These are phyloP conservation scores for Sarcodon aspratus DNA, from an alignment of 768 basidiomycete genomes.

Conservation along the genomic window DNA sequence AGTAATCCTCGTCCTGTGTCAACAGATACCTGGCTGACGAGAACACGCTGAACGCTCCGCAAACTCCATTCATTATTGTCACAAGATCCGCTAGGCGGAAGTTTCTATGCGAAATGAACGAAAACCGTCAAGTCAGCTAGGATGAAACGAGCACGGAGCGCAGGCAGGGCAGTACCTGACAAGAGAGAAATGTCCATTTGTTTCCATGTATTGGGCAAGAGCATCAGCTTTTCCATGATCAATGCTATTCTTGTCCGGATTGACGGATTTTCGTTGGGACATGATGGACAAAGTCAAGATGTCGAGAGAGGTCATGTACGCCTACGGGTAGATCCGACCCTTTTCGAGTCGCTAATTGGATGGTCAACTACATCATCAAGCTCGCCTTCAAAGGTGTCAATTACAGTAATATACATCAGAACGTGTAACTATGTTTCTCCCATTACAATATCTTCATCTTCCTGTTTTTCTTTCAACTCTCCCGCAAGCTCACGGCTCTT, in stretches of 20 bases:
- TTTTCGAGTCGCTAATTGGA: not conserved
- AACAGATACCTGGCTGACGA: slow-evolving; percentile 83
- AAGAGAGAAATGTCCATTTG: slow-evolving; percentile 93
- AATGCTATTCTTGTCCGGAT: slow-evolving; percentile 35
- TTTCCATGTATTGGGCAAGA: slow-evolving; percentile 76
- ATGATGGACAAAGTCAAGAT: slow-evolving; percentile 1
- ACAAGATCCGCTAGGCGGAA: slow-evolving; percentile 97
- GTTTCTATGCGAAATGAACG: slow-evolving; percentile 45
- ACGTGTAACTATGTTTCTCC: slow-evolving; percentile 4
- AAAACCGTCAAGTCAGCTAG: slow-evolving; percentile 1
- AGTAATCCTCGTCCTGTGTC: slow-evolving; percentile 64
- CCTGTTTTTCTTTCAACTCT: slow-evolving; percentile 22
- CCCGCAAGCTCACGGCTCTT: slow-evolving; percentile 53
- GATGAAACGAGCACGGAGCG: not conserved
- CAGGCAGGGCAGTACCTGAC: slow-evolving; percentile 52
- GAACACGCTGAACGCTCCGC: slow-evolving; percentile 92
- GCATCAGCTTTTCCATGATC: slow-evolving; percentile 22
- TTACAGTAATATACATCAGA: not conserved
- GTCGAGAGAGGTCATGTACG: slow-evolving; percentile 3
- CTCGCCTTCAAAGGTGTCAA: not conserved
- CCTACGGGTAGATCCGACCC: not conserved
- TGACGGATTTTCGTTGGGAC: slow-evolving; percentile 20
- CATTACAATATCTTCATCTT: slow-evolving; percentile 32
- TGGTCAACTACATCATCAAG: too few relatives aligned
- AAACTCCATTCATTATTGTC: slow-evolving; percentile 98